A percentile compares a stretch with the other conserved stretches of the same genome.
phyloP scores from a whole-genome alignment of 176 grass and related monocot genomes.

The Zea mays region DNA sequence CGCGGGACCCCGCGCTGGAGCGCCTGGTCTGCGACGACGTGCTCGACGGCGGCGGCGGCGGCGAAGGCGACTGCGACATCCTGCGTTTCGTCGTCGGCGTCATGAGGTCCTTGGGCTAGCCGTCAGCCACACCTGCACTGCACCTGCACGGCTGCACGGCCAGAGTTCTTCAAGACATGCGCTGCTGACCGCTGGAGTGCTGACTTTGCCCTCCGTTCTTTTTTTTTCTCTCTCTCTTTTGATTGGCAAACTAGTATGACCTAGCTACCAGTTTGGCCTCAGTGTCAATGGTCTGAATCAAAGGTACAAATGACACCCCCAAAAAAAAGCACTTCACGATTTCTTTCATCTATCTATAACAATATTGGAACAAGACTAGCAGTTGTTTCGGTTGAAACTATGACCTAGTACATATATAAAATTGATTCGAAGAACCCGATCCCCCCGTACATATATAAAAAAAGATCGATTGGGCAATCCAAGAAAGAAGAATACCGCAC shows the following conservation, averaged over 20 bases:
- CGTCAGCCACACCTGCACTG: background rate
- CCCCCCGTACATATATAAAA: background rate
- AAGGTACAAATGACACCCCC: background rate
- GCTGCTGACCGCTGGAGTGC: background rate
- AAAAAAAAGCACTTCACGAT: background rate
- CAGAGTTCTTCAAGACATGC: background rate
- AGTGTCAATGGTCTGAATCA: constrained; percentile 6
- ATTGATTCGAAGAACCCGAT: background rate
- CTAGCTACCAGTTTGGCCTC: background rate
- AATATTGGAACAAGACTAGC: background rate
- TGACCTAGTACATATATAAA: background rate
- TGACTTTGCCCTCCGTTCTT: background rate
- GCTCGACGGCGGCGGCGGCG: constrained; percentile 29
- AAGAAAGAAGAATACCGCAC: background rate
- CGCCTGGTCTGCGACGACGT: constrained; percentile 63
- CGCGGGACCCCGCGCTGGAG: constrained; percentile 57
- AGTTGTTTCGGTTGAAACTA: background rate
- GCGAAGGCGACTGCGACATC: constrained; percentile 45
- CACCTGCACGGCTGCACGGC: background rate
- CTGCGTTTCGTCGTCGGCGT: constrained; percentile 60
- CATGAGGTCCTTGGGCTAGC: constrained; percentile 57
- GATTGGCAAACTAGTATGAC: background rate
- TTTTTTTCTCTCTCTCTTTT: background rate
- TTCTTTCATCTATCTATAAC: background rate
- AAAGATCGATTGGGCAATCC: background rate